Evolutionary conservation across 2,329 filamentous ascomycete species (phyloP), one percentile per base, ranked within the genome.

Genomic region (Fusarium liriodendri): DNA sequence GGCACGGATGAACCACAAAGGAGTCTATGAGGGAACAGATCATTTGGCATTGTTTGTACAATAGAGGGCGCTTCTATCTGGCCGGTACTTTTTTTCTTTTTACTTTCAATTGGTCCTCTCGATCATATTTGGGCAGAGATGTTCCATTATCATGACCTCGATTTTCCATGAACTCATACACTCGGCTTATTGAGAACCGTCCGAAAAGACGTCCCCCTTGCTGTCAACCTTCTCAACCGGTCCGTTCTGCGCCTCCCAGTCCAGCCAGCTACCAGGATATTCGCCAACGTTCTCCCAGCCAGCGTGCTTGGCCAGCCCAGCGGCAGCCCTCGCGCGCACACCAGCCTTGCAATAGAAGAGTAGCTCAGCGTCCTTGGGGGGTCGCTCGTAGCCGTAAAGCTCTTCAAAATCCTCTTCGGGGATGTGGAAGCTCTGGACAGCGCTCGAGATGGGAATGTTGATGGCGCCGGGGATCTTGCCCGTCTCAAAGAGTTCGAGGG

Each of bases 291-390:
- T 89, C 58, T 84, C 83, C 88, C 94, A 98, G 11, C 96, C 96
- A 3, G 91, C 92, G 80, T 93, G 89, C 77, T 87, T 86, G 33
- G 97, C 97, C 81, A 98, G 83, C 73, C 89, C 87, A 8, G 95
- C 95, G 8, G 95, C 95, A 1, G 93, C 90, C 54, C 88, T 86
- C 76, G 94, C 95, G 80, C 97, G 88, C 73, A 98, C 94, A 3
- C 97, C 97, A 0, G 95, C 92, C 85, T 95, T 97, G 85, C 97
- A 99, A 83, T 98, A 98, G 79, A 98, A 97, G 5, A 98, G 88
- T 16, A 98, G 82, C 73, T 89, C 86, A 35, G 83, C 81, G 52
- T 89, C 86, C 69, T 85, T 85, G 3, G 78, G 77, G 0, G 87
- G 95, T 70, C 94, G 93, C 68, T 87, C 84, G 79, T 93, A 97